These are phyloP conservation scores for Thermothielavioides terrestris DNA, from an alignment of 495 filamentous ascomycete genomes.

Conservation along the genomic window DNA sequence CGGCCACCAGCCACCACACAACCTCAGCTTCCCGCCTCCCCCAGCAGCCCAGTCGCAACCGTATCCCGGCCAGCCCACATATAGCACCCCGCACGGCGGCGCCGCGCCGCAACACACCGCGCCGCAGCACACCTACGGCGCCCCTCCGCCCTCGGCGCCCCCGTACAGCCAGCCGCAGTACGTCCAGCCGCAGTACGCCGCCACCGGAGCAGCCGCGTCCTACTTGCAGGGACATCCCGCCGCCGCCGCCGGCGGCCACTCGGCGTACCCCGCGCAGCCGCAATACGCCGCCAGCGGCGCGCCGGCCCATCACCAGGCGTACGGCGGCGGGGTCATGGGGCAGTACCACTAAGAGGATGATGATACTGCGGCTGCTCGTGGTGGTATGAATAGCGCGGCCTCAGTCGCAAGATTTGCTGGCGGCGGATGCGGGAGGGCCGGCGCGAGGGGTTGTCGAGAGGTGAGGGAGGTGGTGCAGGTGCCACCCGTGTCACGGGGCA, in stretches of 20 bases:
- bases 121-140: conserved; percentile 13
- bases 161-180: conserved; percentile 22
- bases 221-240: no score
- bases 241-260: conserved; percentile 10
- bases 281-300: conserved; percentile 11
- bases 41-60: conserved; percentile 3
- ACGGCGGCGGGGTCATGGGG: neutral
- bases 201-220: conserved; percentile 9
- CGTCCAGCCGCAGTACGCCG: conserved; percentile 20
- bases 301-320: conserved; percentile 3
- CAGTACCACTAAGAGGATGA: neutral
- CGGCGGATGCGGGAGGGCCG: no score
- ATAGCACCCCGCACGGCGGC: conserved; percentile 1
- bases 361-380: no score
- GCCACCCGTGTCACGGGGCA: no score
- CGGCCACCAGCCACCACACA: neutral
- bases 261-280: conserved; percentile 10
- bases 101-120: no score
- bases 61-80: conserved; percentile 7
- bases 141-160: conserved; percentile 7
- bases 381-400: no score
- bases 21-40: conserved; percentile 1
- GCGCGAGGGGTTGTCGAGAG: no score
- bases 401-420: no score
- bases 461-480: no score